phyloP scores from a whole-genome alignment of 2,329 filamentous ascomycete species.

The Lasiodiplodia gonubiensis region DNA sequence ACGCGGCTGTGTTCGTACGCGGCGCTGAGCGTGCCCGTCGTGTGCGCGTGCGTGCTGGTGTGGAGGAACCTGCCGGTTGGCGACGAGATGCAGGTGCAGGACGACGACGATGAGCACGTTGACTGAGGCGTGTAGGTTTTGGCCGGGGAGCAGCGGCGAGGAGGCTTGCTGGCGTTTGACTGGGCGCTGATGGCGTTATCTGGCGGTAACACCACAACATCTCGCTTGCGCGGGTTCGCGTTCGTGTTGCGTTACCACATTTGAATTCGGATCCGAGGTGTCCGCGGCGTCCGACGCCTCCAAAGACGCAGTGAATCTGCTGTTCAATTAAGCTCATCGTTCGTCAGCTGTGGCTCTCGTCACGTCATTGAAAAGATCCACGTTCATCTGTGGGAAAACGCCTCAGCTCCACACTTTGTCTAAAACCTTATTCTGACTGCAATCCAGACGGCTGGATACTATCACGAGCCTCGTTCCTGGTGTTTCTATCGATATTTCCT shows the following conservation, averaged over 20 bases:
- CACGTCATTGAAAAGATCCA: background rate
- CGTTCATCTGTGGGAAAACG: background rate
- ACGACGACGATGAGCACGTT: background rate
- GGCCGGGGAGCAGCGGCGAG: no score
- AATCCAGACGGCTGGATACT: background rate
- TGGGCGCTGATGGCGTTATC: no score
- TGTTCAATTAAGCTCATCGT: constrained; percentile 8
- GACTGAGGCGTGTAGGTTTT: background rate
- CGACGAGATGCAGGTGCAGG: background rate
- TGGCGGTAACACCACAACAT: no score
- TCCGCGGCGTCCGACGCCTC: no score
- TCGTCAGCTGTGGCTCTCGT: background rate
- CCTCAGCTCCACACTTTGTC: background rate
- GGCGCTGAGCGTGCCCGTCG: constrained; percentile 36
- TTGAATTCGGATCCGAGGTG: no score
- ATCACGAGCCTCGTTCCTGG: background rate
- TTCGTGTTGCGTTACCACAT: no score
- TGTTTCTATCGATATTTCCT: background rate
- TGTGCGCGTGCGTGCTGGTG: background rate
- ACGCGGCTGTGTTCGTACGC: constrained; percentile 45
- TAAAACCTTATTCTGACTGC: background rate
- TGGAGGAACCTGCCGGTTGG: constrained; percentile 13
- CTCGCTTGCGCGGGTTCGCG: no score
- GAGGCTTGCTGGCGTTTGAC: no score
- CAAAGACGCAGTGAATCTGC: background rate